These are phyloP conservation scores for Rhizoctonia solani DNA, from an alignment of 1,284 basidiomycete species.

Conservation along the genomic window DNA sequence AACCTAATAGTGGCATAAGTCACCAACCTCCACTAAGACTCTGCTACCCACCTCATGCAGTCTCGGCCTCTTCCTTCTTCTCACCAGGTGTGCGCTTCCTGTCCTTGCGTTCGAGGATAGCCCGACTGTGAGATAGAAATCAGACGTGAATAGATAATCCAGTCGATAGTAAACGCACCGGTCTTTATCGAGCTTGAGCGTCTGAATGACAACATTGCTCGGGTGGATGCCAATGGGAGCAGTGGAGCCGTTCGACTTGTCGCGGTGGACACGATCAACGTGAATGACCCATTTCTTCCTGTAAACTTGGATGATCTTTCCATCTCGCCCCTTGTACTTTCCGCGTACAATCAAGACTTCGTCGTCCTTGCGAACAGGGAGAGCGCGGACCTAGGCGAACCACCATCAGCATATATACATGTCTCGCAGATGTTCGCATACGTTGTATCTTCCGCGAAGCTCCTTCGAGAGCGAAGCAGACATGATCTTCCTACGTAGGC, in stretches of 20 bases:
- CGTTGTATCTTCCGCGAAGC: conserved; percentile 89
- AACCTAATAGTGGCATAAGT: conserved; percentile 26
- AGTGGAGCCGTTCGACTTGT: conserved; percentile 97
- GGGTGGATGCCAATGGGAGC: conserved; percentile 95
- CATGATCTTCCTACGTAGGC: conserved; percentile 96
- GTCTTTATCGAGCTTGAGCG: conserved; percentile 89
- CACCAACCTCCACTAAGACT: neutral
- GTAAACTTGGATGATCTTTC: conserved; percentile 96
- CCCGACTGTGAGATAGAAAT: conserved; percentile 55
- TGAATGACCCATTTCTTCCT: conserved; percentile 99
- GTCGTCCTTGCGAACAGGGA: conserved; percentile 98
- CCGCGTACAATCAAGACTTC: conserved; percentile 96
- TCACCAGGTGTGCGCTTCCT: conserved; percentile 58
- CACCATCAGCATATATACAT: neutral
- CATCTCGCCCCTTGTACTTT: conserved; percentile 98
- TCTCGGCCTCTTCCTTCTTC: conserved; percentile 64
- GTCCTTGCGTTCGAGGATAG: conserved; percentile 81
- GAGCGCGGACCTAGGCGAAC: conserved; percentile 73
- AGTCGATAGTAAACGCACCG: conserved; percentile 53
- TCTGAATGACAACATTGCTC: conserved; percentile 94
- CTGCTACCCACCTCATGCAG: conserved; percentile 59
- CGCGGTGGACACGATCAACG: conserved; percentile 96
- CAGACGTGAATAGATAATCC: neutral
- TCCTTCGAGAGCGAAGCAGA: conserved; percentile 95
- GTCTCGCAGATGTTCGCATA: conserved; percentile 52